Evolutionary conservation across 495 filamentous ascomycete genomes (phyloP).

Genomic region (Neurospora discreta): DNA sequence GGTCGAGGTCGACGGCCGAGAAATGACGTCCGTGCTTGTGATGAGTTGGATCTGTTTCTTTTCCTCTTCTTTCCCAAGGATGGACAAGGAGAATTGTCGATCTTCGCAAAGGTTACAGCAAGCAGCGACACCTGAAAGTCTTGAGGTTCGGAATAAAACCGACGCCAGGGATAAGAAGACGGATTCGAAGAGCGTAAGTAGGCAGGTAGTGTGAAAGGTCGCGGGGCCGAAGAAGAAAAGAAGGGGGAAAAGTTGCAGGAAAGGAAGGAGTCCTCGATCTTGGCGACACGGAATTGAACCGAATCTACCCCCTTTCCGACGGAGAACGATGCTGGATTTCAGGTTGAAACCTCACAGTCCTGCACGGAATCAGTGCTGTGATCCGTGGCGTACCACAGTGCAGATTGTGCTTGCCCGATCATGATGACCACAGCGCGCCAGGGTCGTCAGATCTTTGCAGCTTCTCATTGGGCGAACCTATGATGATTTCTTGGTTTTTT

Average conservation of each 20-base stretch:
- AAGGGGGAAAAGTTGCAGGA: not conserved
- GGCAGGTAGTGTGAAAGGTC: too few relatives aligned
- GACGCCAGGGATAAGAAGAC: not conserved
- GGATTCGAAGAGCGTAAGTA: not conserved
- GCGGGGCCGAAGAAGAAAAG: not conserved
- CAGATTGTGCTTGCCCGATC: not conserved
- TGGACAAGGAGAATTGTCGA: not conserved
- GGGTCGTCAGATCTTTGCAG: not conserved
- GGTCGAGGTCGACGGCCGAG: not conserved
- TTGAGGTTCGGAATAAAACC: not conserved
- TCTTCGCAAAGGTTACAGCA: not conserved
- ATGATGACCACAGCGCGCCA: not conserved
- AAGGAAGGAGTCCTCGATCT: not conserved
- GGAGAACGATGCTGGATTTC: not conserved
- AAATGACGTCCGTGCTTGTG: not conserved
- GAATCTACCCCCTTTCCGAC: not conserved
- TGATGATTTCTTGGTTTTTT: not conserved
- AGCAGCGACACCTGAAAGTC: not conserved
- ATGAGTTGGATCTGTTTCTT: not conserved
- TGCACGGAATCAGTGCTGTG: not conserved
- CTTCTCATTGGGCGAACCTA: not conserved
- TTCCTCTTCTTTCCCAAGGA: not conserved
- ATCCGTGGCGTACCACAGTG: not conserved
- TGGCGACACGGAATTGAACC: not conserved
- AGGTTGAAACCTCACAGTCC: not conserved